Evolutionary conservation across 2,329 filamentous ascomycete genomes (phyloP).

Genomic region (Venturia pyrina): DNA sequence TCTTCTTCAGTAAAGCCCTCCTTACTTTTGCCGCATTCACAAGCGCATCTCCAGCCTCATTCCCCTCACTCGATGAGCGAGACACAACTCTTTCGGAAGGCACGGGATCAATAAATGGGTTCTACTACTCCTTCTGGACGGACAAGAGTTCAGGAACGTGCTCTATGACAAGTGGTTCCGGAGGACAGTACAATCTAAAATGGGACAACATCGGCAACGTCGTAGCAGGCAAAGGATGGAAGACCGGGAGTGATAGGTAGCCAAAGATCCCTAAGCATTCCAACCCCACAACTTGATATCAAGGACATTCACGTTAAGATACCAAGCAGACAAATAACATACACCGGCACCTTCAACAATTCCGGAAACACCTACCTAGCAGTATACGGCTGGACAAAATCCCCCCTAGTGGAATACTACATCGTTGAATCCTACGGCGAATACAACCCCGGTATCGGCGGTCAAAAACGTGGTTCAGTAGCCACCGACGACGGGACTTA

Average conservation of each 20-base stretch:
- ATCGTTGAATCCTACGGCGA: constrained; percentile 44
- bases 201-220: constrained; percentile 44
- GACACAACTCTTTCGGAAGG: neutral
- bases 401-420: constrained; percentile 49
- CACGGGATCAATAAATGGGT: constrained; percentile 29
- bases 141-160: constrained; percentile 32
- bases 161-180: neutral
- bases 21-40: neutral
- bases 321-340: constrained; percentile 36
- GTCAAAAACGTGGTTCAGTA: constrained; percentile 26
- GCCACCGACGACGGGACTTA: constrained; percentile 43
- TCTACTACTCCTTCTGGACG: constrained; percentile 38
- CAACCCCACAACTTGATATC: too few species aligned
- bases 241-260: constrained; percentile 41
- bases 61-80: neutral
- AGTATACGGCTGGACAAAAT: constrained; percentile 48
- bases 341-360: constrained; percentile 37
- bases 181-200: constrained; percentile 29
- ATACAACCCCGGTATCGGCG: constrained; percentile 30
- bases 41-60: neutral
- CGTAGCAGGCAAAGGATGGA: constrained; percentile 50
- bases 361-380: constrained; percentile 44
- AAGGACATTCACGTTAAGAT: neutral
- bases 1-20: constrained; percentile 28
- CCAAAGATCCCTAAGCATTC: too few species aligned